Evolutionary conservation across 2,329 filamentous ascomycete genomes (phyloP).

Genomic region (Pseudogymnoascus sp.): DNA sequence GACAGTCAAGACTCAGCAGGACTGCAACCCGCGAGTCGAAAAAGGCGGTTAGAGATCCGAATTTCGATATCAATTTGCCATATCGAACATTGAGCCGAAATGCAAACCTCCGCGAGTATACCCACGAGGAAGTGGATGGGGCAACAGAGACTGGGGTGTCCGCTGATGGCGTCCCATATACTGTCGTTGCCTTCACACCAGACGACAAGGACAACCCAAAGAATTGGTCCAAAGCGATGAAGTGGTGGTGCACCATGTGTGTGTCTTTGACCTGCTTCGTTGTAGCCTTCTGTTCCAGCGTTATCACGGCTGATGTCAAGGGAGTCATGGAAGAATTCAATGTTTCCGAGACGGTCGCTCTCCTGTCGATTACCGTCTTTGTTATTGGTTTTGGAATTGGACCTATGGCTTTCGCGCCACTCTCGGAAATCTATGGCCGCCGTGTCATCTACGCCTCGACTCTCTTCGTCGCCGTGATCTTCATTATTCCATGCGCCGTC

Average conservation of each 20-base stretch:
- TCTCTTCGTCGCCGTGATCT: constrained; percentile 55
- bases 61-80: constrained; percentile 47
- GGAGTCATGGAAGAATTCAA: constrained; percentile 56
- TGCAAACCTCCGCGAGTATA: constrained; percentile 60
- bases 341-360: constrained; percentile 62
- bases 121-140: constrained; percentile 50
- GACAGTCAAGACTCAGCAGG: background rate
- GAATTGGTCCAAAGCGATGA: constrained; percentile 70
- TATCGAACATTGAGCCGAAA: constrained; percentile 52
- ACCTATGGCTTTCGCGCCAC: constrained; percentile 70
- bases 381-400: constrained; percentile 75
- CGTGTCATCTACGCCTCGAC: constrained; percentile 52
- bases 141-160: constrained; percentile 38
- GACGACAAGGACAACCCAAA: constrained; percentile 72
- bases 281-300: constrained; percentile 54
- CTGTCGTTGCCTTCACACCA: constrained; percentile 61
- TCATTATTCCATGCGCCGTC: constrained; percentile 72
- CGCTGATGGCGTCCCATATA: constrained; percentile 34
- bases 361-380: constrained; percentile 66
- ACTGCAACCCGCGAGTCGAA: background rate
- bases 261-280: constrained; percentile 70
- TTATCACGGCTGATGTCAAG: constrained; percentile 67
- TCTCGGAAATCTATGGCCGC: constrained; percentile 67
- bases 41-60: constrained; percentile 1
- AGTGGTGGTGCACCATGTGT: constrained; percentile 81